Evolutionary conservation across 2,329 filamentous ascomycete species (phyloP).

Genomic region (Penicillium sp.): DNA sequence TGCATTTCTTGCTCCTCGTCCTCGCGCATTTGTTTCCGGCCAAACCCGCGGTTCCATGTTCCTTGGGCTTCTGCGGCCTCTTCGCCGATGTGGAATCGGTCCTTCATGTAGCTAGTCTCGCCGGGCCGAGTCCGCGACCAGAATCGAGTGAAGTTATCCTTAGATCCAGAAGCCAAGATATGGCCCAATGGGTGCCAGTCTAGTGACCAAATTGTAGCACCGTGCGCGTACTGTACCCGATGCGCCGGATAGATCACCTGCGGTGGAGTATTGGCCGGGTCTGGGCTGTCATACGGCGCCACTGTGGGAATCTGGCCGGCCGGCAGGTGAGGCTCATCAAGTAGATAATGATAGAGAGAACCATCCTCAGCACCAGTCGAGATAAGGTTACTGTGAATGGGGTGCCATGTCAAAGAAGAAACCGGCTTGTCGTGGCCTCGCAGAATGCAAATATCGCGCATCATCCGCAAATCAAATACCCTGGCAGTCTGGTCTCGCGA

Average conservation of each 20-base stretch:
- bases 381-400: constrained; percentile 82
- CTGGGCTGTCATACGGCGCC: constrained; percentile 81
- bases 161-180: constrained; percentile 90
- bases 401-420: constrained; percentile 89
- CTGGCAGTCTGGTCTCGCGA: constrained; percentile 90
- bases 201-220: constrained; percentile 94
- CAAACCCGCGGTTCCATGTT: constrained; percentile 83
- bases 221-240: constrained; percentile 81
- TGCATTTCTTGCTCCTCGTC: constrained; percentile 92
- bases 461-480: constrained; percentile 94
- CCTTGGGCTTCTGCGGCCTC: constrained; percentile 89
- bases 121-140: constrained; percentile 91
- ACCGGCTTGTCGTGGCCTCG: constrained; percentile 97
- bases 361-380: constrained; percentile 90
- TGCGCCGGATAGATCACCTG: constrained; percentile 94
- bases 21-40: constrained; percentile 76
- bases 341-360: constrained; percentile 87
- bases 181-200: constrained; percentile 98
- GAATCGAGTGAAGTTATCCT: constrained; percentile 94
- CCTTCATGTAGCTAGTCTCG: constrained; percentile 79
- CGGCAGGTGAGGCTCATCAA: constrained; percentile 89
- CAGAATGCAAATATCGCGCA: constrained; percentile 92
- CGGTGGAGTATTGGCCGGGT: constrained; percentile 74
- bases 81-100: constrained; percentile 94
- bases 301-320: constrained; percentile 67